phyloP scores from a whole-genome alignment of 225 moss, liverwort and hornwort genomes.

The Neckera pumila region DNA sequence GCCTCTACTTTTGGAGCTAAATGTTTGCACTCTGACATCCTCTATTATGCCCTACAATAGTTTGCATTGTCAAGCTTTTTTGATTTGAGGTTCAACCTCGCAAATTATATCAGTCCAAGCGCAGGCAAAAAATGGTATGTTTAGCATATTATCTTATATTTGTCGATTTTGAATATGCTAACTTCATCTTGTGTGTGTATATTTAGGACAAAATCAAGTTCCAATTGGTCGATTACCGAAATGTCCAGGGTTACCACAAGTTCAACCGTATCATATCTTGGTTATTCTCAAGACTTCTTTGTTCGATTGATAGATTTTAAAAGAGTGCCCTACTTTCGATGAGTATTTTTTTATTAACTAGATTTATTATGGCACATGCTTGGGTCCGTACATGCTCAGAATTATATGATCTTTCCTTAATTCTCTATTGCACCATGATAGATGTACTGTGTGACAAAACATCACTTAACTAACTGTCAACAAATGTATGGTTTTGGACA shows the following conservation, averaged over 20 bases:
- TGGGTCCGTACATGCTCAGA: background rate
- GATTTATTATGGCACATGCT: background rate
- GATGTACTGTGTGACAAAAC: too few relatives aligned
- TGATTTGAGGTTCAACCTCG: background rate
- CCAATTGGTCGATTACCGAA: slow-evolving; percentile 64
- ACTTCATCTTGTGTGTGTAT: background rate
- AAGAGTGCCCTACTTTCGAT: background rate
- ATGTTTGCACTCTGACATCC: background rate
- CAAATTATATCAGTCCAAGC: background rate
- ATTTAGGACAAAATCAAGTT: slow-evolving; percentile 56
- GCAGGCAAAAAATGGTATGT: background rate
- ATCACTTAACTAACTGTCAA: background rate
- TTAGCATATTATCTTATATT: background rate
- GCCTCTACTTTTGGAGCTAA: background rate
- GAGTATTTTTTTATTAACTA: too few relatives aligned
- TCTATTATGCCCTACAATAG: too few relatives aligned
- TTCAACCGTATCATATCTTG: slow-evolving; percentile 83
- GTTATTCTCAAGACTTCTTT: background rate
- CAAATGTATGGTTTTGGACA: background rate
- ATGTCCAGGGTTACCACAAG: slow-evolving; percentile 45
- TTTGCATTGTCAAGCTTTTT: background rate
- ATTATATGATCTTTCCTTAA: background rate
- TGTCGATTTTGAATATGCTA: background rate
- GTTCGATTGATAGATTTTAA: background rate
- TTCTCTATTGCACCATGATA: background rate